Base-by-base conservation (phyloP, 768 basidiomycete genomes). In the Auricularia heimuer region DNA sequence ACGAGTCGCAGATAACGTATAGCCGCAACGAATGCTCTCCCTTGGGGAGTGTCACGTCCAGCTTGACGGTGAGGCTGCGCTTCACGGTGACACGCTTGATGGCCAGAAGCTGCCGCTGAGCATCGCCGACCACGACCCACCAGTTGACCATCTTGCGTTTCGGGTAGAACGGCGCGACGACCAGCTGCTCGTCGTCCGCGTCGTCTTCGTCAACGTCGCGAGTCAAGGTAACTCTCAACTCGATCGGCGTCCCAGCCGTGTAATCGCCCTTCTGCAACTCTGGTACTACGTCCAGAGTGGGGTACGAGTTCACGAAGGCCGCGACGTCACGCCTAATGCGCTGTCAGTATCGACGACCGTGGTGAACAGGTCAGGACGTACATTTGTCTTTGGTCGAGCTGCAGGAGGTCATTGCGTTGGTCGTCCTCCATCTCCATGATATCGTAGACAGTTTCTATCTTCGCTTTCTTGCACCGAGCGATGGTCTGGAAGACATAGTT, bases 371-470 rank as follows among this genome's bases (percentile, higher is more conserved):
- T n/a, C 37, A 36, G 4, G 4, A 80, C 92, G 68, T 75, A 93
- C 93, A 98, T 92, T 74, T 97, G 90, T 45, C 81, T 78, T 1
- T 87, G 79, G 64, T 87, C 85, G 92, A 99, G 94, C 71, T 88
- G 85, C 35, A 98, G 76, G 29, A 98, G 77, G 63, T 85, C 78
- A 65, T 85, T 90, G 42, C 97, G 84, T 71, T 91, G 82, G 65
- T 90, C 89, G 70, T 98, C 96, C 72, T 98, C 97, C 86, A 98
- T 86, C 74, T 98, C 97, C 92, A 98, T 97, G 67, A 98, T 83
- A 73, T 98, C 97, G 73, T 98, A 97, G 0, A 99, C 94, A 1
- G 91, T 90, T 66, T 93, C 92, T 63, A 97, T 80, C 7, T 83
- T 83, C 6, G 87, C 89, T 0, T 81, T 84, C 72, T 90, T 90